Conservation (phyloP, 768 basidiomycete genomes). For the Boletus insuetus region DNA sequence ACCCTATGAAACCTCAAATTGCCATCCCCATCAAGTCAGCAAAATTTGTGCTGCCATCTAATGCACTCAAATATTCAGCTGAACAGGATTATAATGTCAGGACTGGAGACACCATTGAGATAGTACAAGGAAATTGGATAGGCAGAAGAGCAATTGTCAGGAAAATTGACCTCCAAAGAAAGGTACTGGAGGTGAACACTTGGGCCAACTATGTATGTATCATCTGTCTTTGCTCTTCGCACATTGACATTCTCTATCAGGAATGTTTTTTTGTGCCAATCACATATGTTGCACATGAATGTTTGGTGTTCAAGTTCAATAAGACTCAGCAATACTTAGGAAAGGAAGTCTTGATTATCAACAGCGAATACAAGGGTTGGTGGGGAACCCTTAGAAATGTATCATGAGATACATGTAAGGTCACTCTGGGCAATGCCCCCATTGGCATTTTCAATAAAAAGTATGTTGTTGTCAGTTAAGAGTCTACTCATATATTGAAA, state of each 20-base stretch:
- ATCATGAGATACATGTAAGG: background rate
- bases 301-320: background rate
- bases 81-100: background rate
- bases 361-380: background rate
- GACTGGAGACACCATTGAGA: background rate
- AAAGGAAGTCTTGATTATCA: conserved; percentile 2
- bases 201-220: background rate
- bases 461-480: background rate
- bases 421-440: background rate
- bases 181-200: background rate
- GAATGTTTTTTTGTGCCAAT: background rate
- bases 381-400: background rate
- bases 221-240: background rate
- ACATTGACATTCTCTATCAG: background rate
- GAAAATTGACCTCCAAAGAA: background rate
- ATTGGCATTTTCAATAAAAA: background rate
- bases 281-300: background rate
- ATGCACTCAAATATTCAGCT: background rate
- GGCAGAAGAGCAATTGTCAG: background rate
- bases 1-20: background rate
- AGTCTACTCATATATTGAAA: background rate
- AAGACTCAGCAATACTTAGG: background rate
- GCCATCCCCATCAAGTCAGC: background rate
- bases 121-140: background rate
- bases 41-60: background rate